Evolutionary conservation across 306 rosid genomes (phyloP), one percentile per base, ranked within the genome.

Genomic region (Albizia julibrissin): DNA sequence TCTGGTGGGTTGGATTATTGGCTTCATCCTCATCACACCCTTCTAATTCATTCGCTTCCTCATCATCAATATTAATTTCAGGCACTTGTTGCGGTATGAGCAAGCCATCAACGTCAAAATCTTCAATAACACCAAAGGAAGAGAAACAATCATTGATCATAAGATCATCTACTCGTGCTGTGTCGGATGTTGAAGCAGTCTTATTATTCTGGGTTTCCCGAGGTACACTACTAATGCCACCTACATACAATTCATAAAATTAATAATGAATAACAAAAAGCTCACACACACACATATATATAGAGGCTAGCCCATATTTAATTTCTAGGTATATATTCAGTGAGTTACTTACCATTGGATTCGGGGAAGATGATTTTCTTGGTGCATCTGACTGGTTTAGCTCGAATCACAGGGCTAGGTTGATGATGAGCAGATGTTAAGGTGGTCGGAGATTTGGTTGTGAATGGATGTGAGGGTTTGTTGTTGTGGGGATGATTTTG

Each of bases 51-150:
- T 47, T 50, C 8, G 33, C 12, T 15, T 27, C 27, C 2, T 50
- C 42, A 3, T 66, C 34, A 10, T 61, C 34, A 58, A 22, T 22
- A 2, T 58, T 56, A 19, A 7, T 8, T 21, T 56, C 62, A 56
- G 62, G 62, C 26, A 56, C 27, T 52, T n/a, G 44, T 13, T 47
- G 52, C 3, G 52, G 14, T 21, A 74, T 2, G 16, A 74, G 33
- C 47, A 73, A 33, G 43, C 34, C 64, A 18, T 59, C 43, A 21
- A 21, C 24, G n/a, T 74, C 78, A 52, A 74, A 74, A 34, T 74
- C 67, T 3, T 52, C 8, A 2, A 74, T 26, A 26, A 74, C 21
- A 49, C 65, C 65, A 18, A 16, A 3, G 24, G 65, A 18, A 43
- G 3, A 49, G 9, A 29, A 22, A 18, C 7, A 3, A 4, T 19